Evolutionary conservation across 1,139 yeast genomes (phyloP).

Genomic region (Yamadazyma jaroonii): DNA sequence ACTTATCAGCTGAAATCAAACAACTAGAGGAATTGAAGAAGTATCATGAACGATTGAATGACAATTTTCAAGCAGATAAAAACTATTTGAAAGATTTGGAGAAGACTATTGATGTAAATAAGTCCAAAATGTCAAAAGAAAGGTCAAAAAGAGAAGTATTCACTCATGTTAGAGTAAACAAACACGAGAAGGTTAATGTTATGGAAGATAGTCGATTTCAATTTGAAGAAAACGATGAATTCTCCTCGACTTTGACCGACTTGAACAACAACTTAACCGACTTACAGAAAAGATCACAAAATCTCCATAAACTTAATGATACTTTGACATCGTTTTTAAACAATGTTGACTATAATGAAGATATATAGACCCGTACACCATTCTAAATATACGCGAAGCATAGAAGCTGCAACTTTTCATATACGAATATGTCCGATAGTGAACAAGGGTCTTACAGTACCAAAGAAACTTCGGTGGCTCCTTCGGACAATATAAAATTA

Average conservation of each 20-base stretch:
- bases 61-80: slow-evolving; percentile 29
- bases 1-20: slow-evolving; percentile 40
- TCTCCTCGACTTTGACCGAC: slow-evolving; percentile 17
- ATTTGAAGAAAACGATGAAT: slow-evolving; percentile 26
- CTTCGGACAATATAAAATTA: slow-evolving; percentile 12
- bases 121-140: slow-evolving; percentile 11
- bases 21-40: slow-evolving; percentile 35
- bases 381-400: not conserved
- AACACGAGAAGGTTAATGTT: not conserved
- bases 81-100: slow-evolving; percentile 30
- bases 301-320: slow-evolving; percentile 24
- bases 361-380: not conserved
- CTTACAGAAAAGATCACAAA: slow-evolving; percentile 17
- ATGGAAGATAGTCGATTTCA: slow-evolving; percentile 15
- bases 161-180: not conserved
- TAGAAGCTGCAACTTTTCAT: slow-evolving; percentile 7
- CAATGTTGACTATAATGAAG: slow-evolving; percentile 2
- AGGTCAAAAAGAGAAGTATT: not conserved
- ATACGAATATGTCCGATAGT: slow-evolving; percentile 1
- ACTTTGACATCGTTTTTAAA: slow-evolving; percentile 26
- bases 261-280: slow-evolving; percentile 19
- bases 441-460: slow-evolving; percentile 10
- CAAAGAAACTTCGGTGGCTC: slow-evolving; percentile 9
- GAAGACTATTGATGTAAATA: slow-evolving; percentile 15
- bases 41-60: slow-evolving; percentile 22